Percentiles rank a stretch among this genome's conserved stretches.
phyloP scores from a whole-genome alignment of 2,329 filamentous ascomycete genomes.

The Penicillium rolfsii region DNA sequence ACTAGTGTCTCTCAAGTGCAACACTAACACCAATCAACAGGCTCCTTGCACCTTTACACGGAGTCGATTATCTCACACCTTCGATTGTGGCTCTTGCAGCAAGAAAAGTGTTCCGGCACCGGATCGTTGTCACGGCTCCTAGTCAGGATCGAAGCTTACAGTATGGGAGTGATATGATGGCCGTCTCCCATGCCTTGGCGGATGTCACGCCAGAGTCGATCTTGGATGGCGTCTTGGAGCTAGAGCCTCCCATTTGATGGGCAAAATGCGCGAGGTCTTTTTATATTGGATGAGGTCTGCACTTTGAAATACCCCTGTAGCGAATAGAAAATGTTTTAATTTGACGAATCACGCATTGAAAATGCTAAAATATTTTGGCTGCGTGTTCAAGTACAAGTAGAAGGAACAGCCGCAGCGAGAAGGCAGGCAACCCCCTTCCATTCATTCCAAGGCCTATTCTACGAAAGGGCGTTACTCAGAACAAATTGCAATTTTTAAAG shows the following conservation, averaged over 20 bases:
- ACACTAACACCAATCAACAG: constrained; percentile 17
- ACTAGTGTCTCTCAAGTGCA: neutral
- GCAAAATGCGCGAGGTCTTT: neutral
- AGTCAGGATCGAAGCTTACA: constrained; percentile 84
- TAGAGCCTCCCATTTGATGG: constrained; percentile 59
- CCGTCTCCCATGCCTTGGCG: constrained; percentile 69
- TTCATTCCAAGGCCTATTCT: neutral
- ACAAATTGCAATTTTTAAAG: neutral
- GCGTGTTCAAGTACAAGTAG: neutral
- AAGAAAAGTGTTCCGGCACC: constrained; percentile 85
- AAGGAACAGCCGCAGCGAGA: too few species aligned
- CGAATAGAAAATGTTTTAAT: neutral
- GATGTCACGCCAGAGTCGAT: constrained; percentile 59
- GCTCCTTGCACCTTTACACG: constrained; percentile 76
- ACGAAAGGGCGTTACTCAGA: neutral
- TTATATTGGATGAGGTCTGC: neutral
- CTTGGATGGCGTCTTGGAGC: constrained; percentile 61
- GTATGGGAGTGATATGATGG: constrained; percentile 80
- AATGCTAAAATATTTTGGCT: neutral
- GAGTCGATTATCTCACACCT: constrained; percentile 78
- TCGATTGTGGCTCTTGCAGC: constrained; percentile 80
- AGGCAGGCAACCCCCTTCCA: neutral
- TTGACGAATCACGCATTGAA: neutral
- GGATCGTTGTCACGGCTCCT: constrained; percentile 70
- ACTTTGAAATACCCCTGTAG: constrained; percentile 3